These are phyloP conservation scores for Coemansia sp. DNA, from an alignment of 192 early-diverging fungal species.

Conservation along the genomic window DNA sequence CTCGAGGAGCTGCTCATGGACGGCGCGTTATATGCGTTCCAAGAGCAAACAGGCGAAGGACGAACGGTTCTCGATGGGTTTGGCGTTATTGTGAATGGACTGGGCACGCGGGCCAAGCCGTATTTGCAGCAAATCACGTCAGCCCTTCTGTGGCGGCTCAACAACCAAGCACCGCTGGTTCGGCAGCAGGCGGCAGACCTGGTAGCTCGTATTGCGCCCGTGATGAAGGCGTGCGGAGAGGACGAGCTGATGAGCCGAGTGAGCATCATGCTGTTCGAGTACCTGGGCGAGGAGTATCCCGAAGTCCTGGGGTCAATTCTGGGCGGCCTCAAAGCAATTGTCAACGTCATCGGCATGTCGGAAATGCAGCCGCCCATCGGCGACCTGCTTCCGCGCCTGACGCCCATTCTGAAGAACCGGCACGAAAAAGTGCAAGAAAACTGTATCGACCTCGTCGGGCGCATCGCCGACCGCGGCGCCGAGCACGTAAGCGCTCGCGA, in stretches of 20 bases:
- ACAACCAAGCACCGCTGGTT: conserved; percentile 94
- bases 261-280: conserved; percentile 93
- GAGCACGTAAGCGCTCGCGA: conserved; percentile 94
- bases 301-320: conserved; percentile 96
- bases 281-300: conserved; percentile 98
- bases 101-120: conserved; percentile 85
- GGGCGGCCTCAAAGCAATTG: conserved; percentile 88
- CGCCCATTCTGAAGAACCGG: conserved; percentile 97
- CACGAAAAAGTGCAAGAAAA: conserved; percentile 96
- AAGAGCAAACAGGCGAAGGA: conserved; percentile 96
- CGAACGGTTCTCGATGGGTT: conserved; percentile 92
- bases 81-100: conserved; percentile 88
- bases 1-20: conserved; percentile 96
- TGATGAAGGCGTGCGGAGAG: conserved; percentile 92
- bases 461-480: conserved; percentile 97
- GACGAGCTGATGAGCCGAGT: conserved; percentile 93
- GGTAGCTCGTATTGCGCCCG: conserved; percentile 89
- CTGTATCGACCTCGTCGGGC: conserved; percentile 93
- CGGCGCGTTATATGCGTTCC: conserved; percentile 96
- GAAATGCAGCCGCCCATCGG: conserved; percentile 99
- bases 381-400: conserved; percentile 91
- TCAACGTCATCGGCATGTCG: conserved; percentile 97
- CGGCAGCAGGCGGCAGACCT: conserved; percentile 98
- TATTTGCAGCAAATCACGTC: conserved; percentile 93
- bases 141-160: conserved; percentile 94